Percentiles rank a stretch among this genome's conserved stretches.
Conservation (phyloP, 352 stramenopile species). For the Pilasporangium apinafurcum region DNA sequence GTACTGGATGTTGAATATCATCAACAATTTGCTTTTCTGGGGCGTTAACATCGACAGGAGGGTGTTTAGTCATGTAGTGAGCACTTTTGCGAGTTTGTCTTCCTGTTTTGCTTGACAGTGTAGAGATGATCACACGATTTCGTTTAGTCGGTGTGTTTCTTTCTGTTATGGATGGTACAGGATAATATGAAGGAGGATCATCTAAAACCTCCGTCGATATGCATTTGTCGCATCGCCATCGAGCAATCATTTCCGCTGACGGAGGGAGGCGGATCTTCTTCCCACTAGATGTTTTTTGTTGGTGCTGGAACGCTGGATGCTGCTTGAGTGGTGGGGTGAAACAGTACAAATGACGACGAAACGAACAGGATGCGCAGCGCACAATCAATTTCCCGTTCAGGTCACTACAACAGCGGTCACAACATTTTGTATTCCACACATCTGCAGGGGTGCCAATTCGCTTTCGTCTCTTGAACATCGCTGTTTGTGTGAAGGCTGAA, state of each 20-base stretch:
- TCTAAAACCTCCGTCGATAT: too few relatives aligned
- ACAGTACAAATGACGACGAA: constrained; percentile 62
- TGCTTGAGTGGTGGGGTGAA: constrained; percentile 57
- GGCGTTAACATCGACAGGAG: too few relatives aligned
- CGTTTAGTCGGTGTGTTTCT: too few relatives aligned
- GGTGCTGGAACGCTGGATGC: constrained; percentile 31
- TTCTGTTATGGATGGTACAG: neutral
- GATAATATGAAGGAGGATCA: too few relatives aligned
- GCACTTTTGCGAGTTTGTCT: neutral
- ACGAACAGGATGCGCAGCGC: constrained; percentile 33
- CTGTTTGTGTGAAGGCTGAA: too few relatives aligned
- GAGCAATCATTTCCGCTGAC: constrained; percentile 4
- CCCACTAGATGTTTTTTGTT: constrained; percentile 1
- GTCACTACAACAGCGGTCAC: constrained; percentile 52
- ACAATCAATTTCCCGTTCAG: constrained; percentile 63
- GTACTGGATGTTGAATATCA: neutral
- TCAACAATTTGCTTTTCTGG: neutral
- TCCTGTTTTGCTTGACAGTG: neutral
- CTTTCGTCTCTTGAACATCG: too few relatives aligned
- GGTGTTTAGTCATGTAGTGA: too few relatives aligned
- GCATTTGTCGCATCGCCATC: constrained; percentile 22
- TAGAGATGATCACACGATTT: too few relatives aligned
- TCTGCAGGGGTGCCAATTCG: too few relatives aligned
- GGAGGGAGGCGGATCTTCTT: constrained; percentile 3
- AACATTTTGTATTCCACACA: too few relatives aligned